Base-by-base conservation (phyloP, 2,329 filamentous ascomycete species). In the Phialophora verrucosa region DNA sequence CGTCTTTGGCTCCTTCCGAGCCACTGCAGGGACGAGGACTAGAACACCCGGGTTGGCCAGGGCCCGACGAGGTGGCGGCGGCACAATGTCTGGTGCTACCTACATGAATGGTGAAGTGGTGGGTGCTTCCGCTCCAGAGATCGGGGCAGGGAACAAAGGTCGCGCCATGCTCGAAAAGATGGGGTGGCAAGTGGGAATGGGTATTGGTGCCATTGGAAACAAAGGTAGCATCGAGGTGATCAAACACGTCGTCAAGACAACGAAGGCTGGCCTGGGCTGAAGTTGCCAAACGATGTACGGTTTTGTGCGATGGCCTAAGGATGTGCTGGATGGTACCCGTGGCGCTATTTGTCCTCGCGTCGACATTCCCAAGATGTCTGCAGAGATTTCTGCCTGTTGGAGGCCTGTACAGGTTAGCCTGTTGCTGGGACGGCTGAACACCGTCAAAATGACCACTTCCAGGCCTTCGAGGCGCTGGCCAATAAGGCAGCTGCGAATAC, bases 121-220 rank as follows among this genome's bases (percentile, higher is more conserved):
- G 2, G 95, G 94, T 56, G 92, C 87, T 1, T 87, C 88, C 56
- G 93, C 94, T 1, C 91, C 93, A 11, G 93, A 97, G 76, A 84
- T 99, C 35, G 91, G 91, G 0, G 82, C 83, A 4, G 91, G 90
- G 61, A 98, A 97, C 76, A 92, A 88, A 71, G 95, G 95, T 11
- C 87, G 92, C 59, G 87, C 88, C 2, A 91, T 99, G 88, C 80
- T 99, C 70, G 92, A 96, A 80, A 98, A 95, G 80, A 98, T 98
- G 95, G 95, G 95, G 3, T 99, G 95, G 93, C 91, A 87, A 68
- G 90, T 85, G 60, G 95, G 95, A 4, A 96, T 90, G 75, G 91
- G 91, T 1, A 84, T 99, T 0, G 95, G 95, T 60, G 87, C 91
- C 11, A 76, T 83, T 1, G 88, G 96, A 69, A 97, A 96, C 77